A percentile compares a stretch with the other conserved stretches of the same genome.
phyloP scores from a whole-genome alignment of 305 asterid genomes.

The Fraxinus dipetala region DNA sequence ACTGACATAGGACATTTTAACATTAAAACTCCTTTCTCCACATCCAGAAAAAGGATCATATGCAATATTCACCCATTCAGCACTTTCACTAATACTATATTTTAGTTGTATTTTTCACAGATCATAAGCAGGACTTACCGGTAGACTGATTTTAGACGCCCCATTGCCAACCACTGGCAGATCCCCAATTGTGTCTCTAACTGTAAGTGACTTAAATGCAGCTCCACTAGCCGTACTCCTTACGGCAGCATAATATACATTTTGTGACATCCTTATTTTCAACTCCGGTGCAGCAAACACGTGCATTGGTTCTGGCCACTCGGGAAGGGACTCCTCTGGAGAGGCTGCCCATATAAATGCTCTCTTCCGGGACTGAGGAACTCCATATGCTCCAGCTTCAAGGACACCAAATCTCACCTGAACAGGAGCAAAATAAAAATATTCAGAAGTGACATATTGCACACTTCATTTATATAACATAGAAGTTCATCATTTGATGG shows the following conservation, averaged over 20 bases:
- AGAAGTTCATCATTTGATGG: not conserved
- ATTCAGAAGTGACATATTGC: not conserved
- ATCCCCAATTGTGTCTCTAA: conserved; percentile 91
- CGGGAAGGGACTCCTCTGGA: conserved; percentile 86
- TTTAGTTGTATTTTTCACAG: not conserved
- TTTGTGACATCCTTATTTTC: conserved; percentile 59
- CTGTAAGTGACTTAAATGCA: conserved; percentile 87
- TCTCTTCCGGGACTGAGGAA: conserved; percentile 93
- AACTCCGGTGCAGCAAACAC: conserved; percentile 83
- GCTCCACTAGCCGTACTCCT: conserved; percentile 87
- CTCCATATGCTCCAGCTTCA: conserved; percentile 98
- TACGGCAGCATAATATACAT: conserved; percentile 67
- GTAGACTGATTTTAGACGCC: conserved; percentile 50
- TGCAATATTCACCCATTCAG: not conserved
- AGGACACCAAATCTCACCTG: conserved; percentile 85
- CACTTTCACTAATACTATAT: not conserved
- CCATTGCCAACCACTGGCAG: conserved; percentile 88
- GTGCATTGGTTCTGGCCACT: conserved; percentile 99
- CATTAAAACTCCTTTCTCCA: not conserved
- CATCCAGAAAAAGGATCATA: not conserved
- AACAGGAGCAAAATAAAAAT: conserved; percentile 2
- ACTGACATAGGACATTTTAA: not conserved
- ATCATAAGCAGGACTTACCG: conserved; percentile 23
- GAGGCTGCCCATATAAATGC: conserved; percentile 99
- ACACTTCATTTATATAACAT: not conserved